A percentile compares a stretch with the other conserved stretches of the same genome.
phyloP scores from a whole-genome alignment of 2,329 filamentous ascomycete genomes.

The Thielaviopsis euricoi region DNA sequence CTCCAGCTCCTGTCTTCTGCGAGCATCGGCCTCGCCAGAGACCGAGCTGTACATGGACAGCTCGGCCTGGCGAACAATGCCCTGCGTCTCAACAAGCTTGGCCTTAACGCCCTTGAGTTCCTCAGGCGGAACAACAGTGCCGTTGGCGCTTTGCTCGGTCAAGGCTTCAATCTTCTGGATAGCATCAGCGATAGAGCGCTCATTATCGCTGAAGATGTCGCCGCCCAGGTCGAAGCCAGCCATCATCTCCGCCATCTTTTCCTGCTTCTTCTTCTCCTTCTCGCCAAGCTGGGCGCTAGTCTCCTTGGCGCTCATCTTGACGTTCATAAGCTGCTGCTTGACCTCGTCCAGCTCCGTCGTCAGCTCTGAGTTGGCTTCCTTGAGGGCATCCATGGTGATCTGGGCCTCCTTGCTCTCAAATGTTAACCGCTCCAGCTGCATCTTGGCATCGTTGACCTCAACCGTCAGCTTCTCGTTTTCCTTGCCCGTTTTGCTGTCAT shows the following conservation, averaged over 20 bases:
- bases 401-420: constrained; percentile 95
- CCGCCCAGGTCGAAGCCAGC: constrained; percentile 89
- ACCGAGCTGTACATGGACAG: constrained; percentile 60
- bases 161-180: constrained; percentile 71
- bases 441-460: constrained; percentile 83
- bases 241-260: constrained; percentile 99
- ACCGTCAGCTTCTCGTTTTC: constrained; percentile 76
- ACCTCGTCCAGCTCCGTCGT: constrained; percentile 85
- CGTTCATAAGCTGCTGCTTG: constrained; percentile 89
- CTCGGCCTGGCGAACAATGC: constrained; percentile 83
- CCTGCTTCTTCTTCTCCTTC: constrained; percentile 96
- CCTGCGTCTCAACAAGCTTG: constrained; percentile 75
- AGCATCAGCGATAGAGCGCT: constrained; percentile 65
- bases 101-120: constrained; percentile 63
- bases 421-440: constrained; percentile 88
- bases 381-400: constrained; percentile 94
- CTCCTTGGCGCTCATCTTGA: constrained; percentile 93
- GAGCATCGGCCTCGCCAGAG: constrained; percentile 46
- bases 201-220: constrained; percentile 87
- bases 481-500: constrained; percentile 65
- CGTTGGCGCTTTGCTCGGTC: constrained; percentile 57
- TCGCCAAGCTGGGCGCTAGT: constrained; percentile 79
- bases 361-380: constrained; percentile 87
- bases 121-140: constrained; percentile 66
- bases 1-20: constrained; percentile 62